Evolutionary conservation across 2,329 filamentous ascomycete species (phyloP).

Genomic region (Pseudodiploospora longispora): DNA sequence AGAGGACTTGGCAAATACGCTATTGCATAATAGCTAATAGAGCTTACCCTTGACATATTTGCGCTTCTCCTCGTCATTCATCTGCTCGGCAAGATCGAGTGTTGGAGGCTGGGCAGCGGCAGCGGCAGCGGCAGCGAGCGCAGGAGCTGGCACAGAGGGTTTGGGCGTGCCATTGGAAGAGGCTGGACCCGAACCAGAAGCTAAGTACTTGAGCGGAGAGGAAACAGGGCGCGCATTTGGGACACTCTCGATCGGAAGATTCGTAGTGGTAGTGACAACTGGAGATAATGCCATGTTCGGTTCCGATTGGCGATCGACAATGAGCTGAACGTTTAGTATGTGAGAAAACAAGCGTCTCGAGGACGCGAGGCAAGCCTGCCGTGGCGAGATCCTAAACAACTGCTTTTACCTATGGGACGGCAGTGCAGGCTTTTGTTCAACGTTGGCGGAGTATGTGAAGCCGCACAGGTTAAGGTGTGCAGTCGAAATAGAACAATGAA

Average conservation of each 20-base stretch:
- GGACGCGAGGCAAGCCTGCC: too few relatives aligned
- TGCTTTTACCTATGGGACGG: too few relatives aligned
- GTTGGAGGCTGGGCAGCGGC: conserved; percentile 27
- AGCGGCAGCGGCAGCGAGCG: conserved; percentile 12
- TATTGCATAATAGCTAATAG: conserved; percentile 7
- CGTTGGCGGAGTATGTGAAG: too few relatives aligned
- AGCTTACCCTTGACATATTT: conserved; percentile 77
- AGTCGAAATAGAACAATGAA: too few relatives aligned
- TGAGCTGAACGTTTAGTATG: too few relatives aligned
- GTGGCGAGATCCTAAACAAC: too few relatives aligned
- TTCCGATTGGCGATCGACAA: neutral
- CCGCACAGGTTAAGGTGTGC: too few relatives aligned
- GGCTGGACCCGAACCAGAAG: conserved; percentile 27
- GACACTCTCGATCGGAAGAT: conserved; percentile 26
- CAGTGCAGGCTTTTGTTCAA: too few relatives aligned
- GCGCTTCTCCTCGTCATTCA: conserved; percentile 72
- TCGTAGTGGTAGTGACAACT: conserved; percentile 26
- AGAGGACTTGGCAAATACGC: too few relatives aligned
- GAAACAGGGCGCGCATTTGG: conserved; percentile 26
- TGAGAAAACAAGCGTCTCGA: too few relatives aligned
- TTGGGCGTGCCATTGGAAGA: conserved; percentile 40
- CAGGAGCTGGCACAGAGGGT: conserved; percentile 20
- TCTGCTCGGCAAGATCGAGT: conserved; percentile 64
- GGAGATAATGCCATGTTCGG: conserved; percentile 39
- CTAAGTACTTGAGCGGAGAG: conserved; percentile 36